Conservation (phyloP, 495 filamentous ascomycete genomes). For the Aspergillus incahuasiensis region DNA sequence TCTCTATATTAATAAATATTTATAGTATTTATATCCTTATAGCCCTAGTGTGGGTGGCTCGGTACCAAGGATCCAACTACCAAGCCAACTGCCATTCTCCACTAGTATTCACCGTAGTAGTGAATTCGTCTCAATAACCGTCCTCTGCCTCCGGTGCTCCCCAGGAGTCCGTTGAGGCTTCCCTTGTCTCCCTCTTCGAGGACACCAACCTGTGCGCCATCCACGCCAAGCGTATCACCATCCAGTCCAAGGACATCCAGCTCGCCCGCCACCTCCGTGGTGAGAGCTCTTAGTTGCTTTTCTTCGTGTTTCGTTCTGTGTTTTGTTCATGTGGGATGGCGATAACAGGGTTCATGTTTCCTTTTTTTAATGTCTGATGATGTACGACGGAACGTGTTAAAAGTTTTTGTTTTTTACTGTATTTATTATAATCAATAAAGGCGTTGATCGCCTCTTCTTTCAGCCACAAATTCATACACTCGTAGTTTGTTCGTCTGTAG, state of each 20-base stretch:
- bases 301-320: conserved; percentile 34
- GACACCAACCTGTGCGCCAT: conserved; percentile 99
- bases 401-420: no score
- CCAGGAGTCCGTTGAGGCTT: conserved; percentile 99
- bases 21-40: no score
- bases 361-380: conserved; percentile 47
- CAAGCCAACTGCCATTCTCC: no score
- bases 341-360: conserved; percentile 43
- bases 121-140: no score
- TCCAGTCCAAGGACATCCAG: conserved; percentile 95
- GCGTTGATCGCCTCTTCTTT: no score
- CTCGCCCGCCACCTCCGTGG: conserved; percentile 94
- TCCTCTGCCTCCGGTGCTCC: conserved; percentile 99
- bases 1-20: no score
- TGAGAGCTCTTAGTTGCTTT: conserved; percentile 69
- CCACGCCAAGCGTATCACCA: conserved; percentile 99
- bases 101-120: no score
- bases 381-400: conserved; percentile 50
- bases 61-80: no score
- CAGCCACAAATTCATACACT: no score
- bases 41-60: no score
- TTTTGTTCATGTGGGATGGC: conserved; percentile 47
- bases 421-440: no score
- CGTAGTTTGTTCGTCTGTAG: no score
- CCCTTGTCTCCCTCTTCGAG: conserved; percentile 99